These are phyloP conservation scores for Backusella luteola DNA, from an alignment of 192 early-diverging fungal genomes.

Conservation along the genomic window DNA sequence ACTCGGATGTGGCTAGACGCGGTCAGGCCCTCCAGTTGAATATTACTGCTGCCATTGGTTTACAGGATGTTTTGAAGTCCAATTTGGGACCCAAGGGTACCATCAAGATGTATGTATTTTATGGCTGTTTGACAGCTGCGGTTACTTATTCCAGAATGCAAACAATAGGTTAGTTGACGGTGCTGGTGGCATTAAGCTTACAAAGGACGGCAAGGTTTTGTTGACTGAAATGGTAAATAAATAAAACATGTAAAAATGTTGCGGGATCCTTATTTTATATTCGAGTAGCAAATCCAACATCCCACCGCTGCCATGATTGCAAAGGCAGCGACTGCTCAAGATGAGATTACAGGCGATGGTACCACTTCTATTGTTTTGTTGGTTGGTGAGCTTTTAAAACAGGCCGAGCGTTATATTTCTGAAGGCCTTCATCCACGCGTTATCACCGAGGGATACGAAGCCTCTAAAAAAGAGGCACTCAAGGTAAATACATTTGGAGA, in stretches of 20 bases:
- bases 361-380: constrained; percentile 97
- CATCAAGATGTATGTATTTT: constrained; percentile 83
- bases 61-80: constrained; percentile 93
- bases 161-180: constrained; percentile 87
- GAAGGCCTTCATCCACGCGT: constrained; percentile 97
- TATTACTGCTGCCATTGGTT: constrained; percentile 92
- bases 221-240: constrained; percentile 91
- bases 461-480: constrained; percentile 94
- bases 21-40: constrained; percentile 97
- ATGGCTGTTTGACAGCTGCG: not conserved
- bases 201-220: constrained; percentile 99
- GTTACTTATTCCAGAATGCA: not conserved
- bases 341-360: constrained; percentile 98
- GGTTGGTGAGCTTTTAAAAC: constrained; percentile 97
- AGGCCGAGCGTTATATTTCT: constrained; percentile 88
- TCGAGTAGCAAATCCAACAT: constrained; percentile 95
- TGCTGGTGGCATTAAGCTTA: constrained; percentile 92
- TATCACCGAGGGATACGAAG: constrained; percentile 95
- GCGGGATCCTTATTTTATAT: not conserved
- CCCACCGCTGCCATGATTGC: constrained; percentile 99
- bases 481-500: constrained; percentile 53
- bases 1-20: constrained; percentile 96
- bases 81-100: constrained; percentile 99
- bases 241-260: not conserved
- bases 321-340: constrained; percentile 97